phyloP scores from a whole-genome alignment of 2,329 filamentous ascomycete species.

The Fusarium protoensiforme region DNA sequence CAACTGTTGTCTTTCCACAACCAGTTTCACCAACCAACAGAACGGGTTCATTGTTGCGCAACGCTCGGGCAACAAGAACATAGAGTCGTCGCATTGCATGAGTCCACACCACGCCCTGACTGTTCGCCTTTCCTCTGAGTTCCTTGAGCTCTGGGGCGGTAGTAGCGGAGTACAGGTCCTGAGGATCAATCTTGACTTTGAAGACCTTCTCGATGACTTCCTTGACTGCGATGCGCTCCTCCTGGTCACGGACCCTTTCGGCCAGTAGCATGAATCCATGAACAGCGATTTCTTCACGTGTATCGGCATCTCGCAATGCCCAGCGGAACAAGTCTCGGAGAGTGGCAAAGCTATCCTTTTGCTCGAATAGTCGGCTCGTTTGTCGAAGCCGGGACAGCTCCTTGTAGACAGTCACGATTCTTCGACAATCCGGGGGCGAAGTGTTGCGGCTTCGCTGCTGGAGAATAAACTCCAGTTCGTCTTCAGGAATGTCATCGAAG shows the following conservation, averaged over 20 bases:
- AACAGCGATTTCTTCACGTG: conserved; percentile 85
- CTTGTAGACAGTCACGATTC: conserved; percentile 94
- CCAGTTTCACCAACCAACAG: conserved; percentile 96
- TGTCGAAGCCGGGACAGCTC: conserved; percentile 91
- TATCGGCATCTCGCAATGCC: conserved; percentile 87
- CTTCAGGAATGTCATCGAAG: conserved; percentile 97
- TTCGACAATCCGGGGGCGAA: conserved; percentile 88
- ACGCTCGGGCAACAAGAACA: conserved; percentile 85
- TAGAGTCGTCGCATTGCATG: conserved; percentile 93
- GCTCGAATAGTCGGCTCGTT: conserved; percentile 91
- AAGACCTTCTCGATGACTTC: conserved; percentile 90
- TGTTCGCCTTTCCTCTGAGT: conserved; percentile 58
- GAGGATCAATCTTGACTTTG: conserved; percentile 83
- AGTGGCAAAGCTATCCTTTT: conserved; percentile 97
- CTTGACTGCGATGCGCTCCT: conserved; percentile 87
- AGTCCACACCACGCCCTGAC: conserved; percentile 88
- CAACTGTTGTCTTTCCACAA: conserved; percentile 97
- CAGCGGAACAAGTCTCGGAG: conserved; percentile 95
- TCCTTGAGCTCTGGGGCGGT: conserved; percentile 66
- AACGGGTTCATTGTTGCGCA: conserved; percentile 92
- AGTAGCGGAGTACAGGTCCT: conserved; percentile 75
- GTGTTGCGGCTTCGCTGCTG: conserved; percentile 87
- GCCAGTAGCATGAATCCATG: conserved; percentile 98
- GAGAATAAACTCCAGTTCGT: conserved; percentile 91
- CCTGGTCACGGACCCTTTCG: conserved; percentile 90